A percentile compares a stretch with the other conserved stretches of the same genome.
phyloP scores from a whole-genome alignment of 176 grass and related monocot genomes.

The Carex parvula region DNA sequence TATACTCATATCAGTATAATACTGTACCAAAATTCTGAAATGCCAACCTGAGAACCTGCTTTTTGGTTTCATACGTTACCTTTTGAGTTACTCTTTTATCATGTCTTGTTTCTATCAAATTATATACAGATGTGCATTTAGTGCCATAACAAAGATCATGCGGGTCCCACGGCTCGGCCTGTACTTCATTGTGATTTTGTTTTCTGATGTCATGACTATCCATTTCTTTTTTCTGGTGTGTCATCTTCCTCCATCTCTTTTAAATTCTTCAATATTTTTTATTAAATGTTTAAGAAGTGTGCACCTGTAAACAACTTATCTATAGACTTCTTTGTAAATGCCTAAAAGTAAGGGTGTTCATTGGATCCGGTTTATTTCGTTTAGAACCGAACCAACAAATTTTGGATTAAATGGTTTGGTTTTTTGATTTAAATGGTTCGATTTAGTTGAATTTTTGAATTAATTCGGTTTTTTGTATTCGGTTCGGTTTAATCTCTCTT shows the following conservation, averaged over 20 bases:
- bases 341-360: no score
- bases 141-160: slow-evolving; percentile 77
- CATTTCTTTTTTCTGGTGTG: slow-evolving; percentile 99
- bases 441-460: no score
- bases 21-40: background rate
- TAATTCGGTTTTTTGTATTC: no score
- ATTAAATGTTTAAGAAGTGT: background rate
- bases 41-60: background rate
- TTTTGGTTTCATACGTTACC: background rate
- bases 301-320: background rate
- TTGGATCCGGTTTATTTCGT: no score
- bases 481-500: no score
- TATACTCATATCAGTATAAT: background rate
- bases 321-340: background rate
- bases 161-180: slow-evolving; percentile 67
- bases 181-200: slow-evolving; percentile 93
- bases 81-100: background rate
- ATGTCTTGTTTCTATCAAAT: slow-evolving; percentile 8
- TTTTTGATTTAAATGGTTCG: no score
- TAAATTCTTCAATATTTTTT: background rate
- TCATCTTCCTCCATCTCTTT: slow-evolving; percentile 24
- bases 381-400: no score
- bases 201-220: slow-evolving; percentile 97
- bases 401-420: no score
- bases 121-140: slow-evolving; percentile 88